phyloP scores from a whole-genome alignment of 768 basidiomycete species.

The Chalciporus pseudorubinellus region DNA sequence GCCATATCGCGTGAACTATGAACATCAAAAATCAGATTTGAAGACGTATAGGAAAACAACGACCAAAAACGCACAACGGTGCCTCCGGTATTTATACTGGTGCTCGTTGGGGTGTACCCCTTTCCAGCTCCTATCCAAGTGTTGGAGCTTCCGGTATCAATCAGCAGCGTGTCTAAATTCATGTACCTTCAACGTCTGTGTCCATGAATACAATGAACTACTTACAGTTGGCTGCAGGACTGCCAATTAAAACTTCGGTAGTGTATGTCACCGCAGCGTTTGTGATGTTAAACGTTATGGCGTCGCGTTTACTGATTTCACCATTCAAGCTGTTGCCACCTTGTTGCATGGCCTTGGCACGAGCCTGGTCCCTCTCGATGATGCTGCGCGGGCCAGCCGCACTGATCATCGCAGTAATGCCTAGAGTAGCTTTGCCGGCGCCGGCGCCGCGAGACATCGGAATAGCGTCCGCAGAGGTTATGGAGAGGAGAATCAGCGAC shows the following conservation, averaged over 20 bases:
- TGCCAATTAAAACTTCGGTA: constrained; percentile 28
- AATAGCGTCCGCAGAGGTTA: constrained; percentile 9
- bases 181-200: neutral
- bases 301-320: constrained; percentile 1
- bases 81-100: constrained; percentile 18
- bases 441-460: constrained; percentile 3
- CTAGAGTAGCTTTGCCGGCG: constrained; percentile 14
- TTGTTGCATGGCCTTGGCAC: constrained; percentile 12
- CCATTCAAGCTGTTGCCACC: neutral
- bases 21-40: neutral
- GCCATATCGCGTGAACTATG: neutral
- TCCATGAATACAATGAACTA: neutral
- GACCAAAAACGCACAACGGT: constrained; percentile 18
- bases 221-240: constrained; percentile 29
- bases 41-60: neutral
- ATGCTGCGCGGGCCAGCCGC: constrained; percentile 9
- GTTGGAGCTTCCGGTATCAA: constrained; percentile 35
- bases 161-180: constrained; percentile 24
- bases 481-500: constrained; percentile 7
- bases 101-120: constrained; percentile 16
- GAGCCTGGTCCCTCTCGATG: constrained; percentile 23
- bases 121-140: constrained; percentile 32
- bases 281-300: constrained; percentile 7
- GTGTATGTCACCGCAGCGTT: constrained; percentile 31
- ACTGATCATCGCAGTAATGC: constrained; percentile 13